Conservation (phyloP, 1,284 basidiomycete species). For the Sanghuangporus baumii region DNA sequence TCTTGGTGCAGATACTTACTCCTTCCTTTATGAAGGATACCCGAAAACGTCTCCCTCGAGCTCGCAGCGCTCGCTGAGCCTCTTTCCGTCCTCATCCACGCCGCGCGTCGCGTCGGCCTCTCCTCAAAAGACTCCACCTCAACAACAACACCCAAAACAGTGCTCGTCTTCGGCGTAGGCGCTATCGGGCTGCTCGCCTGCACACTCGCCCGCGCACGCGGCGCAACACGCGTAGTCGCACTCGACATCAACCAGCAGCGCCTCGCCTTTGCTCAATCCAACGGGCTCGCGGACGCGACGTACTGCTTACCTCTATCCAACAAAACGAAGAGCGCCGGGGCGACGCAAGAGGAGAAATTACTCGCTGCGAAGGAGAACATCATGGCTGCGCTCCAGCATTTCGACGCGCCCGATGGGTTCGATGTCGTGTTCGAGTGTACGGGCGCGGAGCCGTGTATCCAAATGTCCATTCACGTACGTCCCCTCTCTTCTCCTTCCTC, state of each 20-base stretch:
- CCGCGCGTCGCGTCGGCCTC: conserved; percentile 38
- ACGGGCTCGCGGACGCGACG: conserved; percentile 74
- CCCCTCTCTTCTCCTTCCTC: conserved; percentile 19
- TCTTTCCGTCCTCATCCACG: conserved; percentile 67
- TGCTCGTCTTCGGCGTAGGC: conserved; percentile 88
- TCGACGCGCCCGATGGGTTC: conserved; percentile 71
- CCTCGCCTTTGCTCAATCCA: conserved; percentile 66
- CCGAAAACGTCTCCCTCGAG: conserved; percentile 69
- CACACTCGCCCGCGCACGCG: conserved; percentile 67
- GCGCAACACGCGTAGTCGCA: conserved; percentile 67
- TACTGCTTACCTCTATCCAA: conserved; percentile 56
- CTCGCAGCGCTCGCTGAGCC: conserved; percentile 88
- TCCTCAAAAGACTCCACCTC: conserved; percentile 54
- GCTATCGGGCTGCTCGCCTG: conserved; percentile 89
- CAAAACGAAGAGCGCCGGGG: conserved; percentile 31
- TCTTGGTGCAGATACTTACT: neutral
- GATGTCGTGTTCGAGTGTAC: conserved; percentile 95
- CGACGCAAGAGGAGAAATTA: conserved; percentile 59
- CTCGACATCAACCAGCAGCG: conserved; percentile 83
- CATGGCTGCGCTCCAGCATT: conserved; percentile 47
- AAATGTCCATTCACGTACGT: conserved; percentile 80
- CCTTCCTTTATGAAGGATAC: conserved; percentile 47
- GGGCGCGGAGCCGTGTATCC: conserved; percentile 86
- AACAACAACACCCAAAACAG: conserved; percentile 48
- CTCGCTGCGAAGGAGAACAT: conserved; percentile 60